Evolutionary conservation across 2,329 filamentous ascomycete genomes (phyloP), one percentile per base, ranked within the genome.

Genomic region (Cladosporium sp.): DNA sequence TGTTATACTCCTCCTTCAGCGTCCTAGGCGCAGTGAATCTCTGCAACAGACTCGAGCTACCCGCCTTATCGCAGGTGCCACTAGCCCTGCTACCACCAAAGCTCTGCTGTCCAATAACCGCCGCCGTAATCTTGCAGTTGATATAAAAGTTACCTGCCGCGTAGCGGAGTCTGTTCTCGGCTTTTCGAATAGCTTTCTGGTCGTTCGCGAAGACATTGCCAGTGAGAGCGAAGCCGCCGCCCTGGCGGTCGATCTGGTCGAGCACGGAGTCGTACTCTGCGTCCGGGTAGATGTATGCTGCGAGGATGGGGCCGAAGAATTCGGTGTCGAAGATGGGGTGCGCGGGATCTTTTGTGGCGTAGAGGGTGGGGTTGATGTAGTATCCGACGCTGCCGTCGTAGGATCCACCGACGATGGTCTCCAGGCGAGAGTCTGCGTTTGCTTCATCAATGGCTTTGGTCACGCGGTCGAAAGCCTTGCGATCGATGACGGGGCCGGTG

Each of bases 401-500:
- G 65, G 81, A 86, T 62, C 91, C 91, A 42, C 91, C 91, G 1
- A 81, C 83, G 15, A 96, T 73, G 2, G 93, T 80, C 71, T 89
- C 81, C 13, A 96, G 82, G 63, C 88, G 83, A 8, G 78, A 74
- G 72, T 95, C 91, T 8, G 80, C 79, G 75, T 90, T 91, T n/a
- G 90, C 89, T 32, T 83, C 84, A 59, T 94, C 88, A 63, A 96
- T 95, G 55, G 87, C 88, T 19, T 80, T 80, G 0, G 83, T 81
- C 2, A 96, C 82, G 74, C 92, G 93, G 72, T 91, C 84, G 80
- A 95, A 96, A 10, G 88, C 89, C 10, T 79, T 82, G 62, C 86
- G 81, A 77, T 95, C 90, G 73, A 96, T 95, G 58, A 96, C 90
- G 20, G 91, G 91, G 9, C 90, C 90, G 68, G 92, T 85, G 77